Evolutionary conservation across 768 basidiomycete genomes (phyloP), one percentile per base, ranked within the genome.

Genomic region (Leccinum broughii): DNA sequence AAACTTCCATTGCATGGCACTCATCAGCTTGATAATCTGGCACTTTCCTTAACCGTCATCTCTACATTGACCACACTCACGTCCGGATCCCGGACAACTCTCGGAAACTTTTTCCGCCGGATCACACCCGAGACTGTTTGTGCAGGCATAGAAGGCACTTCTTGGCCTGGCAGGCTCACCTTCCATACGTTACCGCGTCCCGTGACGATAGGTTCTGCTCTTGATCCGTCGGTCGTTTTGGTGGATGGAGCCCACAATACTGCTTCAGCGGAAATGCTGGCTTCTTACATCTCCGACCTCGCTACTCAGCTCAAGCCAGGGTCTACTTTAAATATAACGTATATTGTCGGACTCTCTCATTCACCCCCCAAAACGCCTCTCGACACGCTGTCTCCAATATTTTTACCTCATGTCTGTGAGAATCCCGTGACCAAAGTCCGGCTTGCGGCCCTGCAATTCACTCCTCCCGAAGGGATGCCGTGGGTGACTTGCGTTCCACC

Each of bases 221-320:
- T 44, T 48, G 59, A 64, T 54, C 59, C 68, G 49, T 63, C 82
- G 8, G 74, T 72, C 22, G 65, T 95, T 13, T 81, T 98, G 11
- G 89, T 88, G 5, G 97, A 99, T 68, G 97, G 97, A 3, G 96
- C 97, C 1, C 97, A 98, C 72, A 99, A 98, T 70, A 76, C 86
- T 7, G 87, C 92, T 6, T 93, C 93, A 0, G 82, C 93, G 0
- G 64, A 72, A 30, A 83, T 83, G 0, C 83, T 98, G 11, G 81
- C 86, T 8, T 70, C 77, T 2, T 98, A 93, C 70, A 75, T 78
- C 30, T 68, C 71, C 57, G 73, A 76, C 51, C 78, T 76, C 63
- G 75, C 66, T 50, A 73, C 59, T 56, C 70, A 61, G 17, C 60
- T 68, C 35, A 58, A 56, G 52, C 59, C 64, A 48, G 53, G 53